A percentile compares a stretch with the other conserved stretches of the same genome.
These are phyloP conservation scores for Rachicladosporium sp. DNA, from an alignment of 2,329 filamentous ascomycete species.

Conservation along the genomic window DNA sequence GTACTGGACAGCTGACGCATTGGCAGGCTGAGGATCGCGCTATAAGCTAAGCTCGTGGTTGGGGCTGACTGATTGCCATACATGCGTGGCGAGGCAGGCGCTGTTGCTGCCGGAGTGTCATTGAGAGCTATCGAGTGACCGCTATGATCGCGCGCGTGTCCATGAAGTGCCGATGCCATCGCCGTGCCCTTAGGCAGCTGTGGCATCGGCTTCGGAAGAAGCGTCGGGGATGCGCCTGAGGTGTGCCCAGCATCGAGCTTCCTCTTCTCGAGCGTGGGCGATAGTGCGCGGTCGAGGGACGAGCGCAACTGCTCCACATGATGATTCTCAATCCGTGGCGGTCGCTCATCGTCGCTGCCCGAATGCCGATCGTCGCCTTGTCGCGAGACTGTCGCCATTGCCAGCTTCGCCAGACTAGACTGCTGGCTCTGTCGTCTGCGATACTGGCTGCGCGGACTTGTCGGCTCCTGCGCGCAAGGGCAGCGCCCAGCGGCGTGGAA, in stretches of 20 bases:
- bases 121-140: constrained; percentile 35
- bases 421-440: constrained; percentile 23
- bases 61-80: constrained; percentile 17
- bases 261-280: constrained; percentile 6
- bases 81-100: constrained; percentile 46
- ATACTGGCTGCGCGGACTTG: constrained; percentile 17
- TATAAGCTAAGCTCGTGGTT: constrained; percentile 9
- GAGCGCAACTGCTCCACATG: constrained; percentile 19
- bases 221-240: neutral
- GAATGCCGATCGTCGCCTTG: constrained; percentile 8
- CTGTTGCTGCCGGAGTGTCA: constrained; percentile 52
- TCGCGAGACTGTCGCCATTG: constrained; percentile 16
- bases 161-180: constrained; percentile 16
- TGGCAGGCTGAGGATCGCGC: constrained; percentile 42
- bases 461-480: constrained; percentile 18
- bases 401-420: constrained; percentile 17
- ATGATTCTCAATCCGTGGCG: constrained; percentile 8
- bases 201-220: constrained; percentile 3
- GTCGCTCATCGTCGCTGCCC: constrained; percentile 8
- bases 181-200: constrained; percentile 5
- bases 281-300: constrained; percentile 19
- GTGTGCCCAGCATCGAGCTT: neutral
- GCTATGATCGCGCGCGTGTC: constrained; percentile 12
- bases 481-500: constrained; percentile 18
- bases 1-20: constrained; percentile 58